These are phyloP conservation scores for Ustilago bromivora DNA, from an alignment of 1,284 basidiomycete species.

Conservation along the genomic window DNA sequence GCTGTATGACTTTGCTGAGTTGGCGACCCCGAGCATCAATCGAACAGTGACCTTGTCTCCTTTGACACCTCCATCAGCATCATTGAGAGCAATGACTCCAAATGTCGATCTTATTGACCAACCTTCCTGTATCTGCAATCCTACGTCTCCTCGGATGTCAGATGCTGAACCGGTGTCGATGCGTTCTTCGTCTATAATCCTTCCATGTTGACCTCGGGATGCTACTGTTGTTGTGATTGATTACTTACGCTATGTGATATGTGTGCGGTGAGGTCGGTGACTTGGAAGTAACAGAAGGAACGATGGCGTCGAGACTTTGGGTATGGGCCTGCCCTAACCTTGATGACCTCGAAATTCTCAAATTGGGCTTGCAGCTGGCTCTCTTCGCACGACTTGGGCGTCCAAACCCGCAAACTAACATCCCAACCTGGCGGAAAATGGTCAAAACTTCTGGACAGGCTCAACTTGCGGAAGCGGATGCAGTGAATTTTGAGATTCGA, in stretches of 20 bases:
- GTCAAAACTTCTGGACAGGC: neutral
- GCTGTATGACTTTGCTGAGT: neutral
- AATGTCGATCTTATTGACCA: neutral
- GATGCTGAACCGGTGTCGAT: neutral
- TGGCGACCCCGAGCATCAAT: neutral
- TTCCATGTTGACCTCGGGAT: neutral
- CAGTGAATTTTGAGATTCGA: neutral
- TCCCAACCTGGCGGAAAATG: neutral
- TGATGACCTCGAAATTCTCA: neutral
- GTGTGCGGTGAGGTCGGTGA: slow-evolving; percentile 51
- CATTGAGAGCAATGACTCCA: neutral
- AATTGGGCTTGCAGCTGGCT: slow-evolving; percentile 1
- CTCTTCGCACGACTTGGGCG: neutral
- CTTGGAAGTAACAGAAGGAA: slow-evolving; percentile 36
- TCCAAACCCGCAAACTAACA: slow-evolving; percentile 25
- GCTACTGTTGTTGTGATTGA: slow-evolving; percentile 11
- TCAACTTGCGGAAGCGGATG: neutral
- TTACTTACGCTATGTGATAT: slow-evolving; percentile 50
- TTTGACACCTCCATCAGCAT: neutral
- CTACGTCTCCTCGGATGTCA: neutral
- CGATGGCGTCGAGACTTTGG: slow-evolving; percentile 5
- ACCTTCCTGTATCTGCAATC: neutral
- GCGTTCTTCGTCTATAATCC: neutral
- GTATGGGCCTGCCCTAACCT: neutral
- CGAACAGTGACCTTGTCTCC: neutral